Base-by-base conservation (phyloP, 129 eudicot genomes). In the Arctium lappa region DNA sequence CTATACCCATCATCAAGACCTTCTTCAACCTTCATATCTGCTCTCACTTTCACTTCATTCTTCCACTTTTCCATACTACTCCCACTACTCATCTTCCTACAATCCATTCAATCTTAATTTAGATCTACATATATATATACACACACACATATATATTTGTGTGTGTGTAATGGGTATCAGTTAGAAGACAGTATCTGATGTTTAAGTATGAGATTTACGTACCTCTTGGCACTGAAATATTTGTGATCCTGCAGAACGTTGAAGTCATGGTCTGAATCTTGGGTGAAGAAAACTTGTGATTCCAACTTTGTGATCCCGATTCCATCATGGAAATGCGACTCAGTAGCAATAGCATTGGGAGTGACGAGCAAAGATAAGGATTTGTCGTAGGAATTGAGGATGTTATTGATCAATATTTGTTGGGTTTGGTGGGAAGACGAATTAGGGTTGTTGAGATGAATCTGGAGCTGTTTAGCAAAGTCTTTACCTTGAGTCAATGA, bases 401-500 rank as follows among this genome's bases (percentile, higher is more conserved):
- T 88, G 79, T 74, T 88, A 38, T 80, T 84, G 32, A 88, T 82
- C 86, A 89, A 84, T 31, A 80, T 11, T 18, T 85, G 86, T 48
- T 86, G 82, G 15, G 73, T 72, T 80, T 85, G 87, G 5, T 76
- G 83, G 6, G 91, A 76, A 31, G 92, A 85, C 38, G 60, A 39
- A 48, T 29, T 66, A 0, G 94, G 85, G 60, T 73, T 53, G 6
- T 83, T 78, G 9, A 93, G 86, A 87, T 86, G 85, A 48, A 73
- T 73, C 78, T 87, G 90, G 81, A 93, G 92, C 85, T 91, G 90
- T 77, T 79, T 79, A 0, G 92, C 93, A 34, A 88, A 38, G 48
- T 93, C 97, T 71, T 83, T 89, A 69, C 98, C 98, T 88, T 86
- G 86, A n/a, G 82, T 84, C 66, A 91, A 85, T 89, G 91, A 92